Conservation (phyloP, 768 basidiomycete genomes). For the Tremella yokohamensis region DNA sequence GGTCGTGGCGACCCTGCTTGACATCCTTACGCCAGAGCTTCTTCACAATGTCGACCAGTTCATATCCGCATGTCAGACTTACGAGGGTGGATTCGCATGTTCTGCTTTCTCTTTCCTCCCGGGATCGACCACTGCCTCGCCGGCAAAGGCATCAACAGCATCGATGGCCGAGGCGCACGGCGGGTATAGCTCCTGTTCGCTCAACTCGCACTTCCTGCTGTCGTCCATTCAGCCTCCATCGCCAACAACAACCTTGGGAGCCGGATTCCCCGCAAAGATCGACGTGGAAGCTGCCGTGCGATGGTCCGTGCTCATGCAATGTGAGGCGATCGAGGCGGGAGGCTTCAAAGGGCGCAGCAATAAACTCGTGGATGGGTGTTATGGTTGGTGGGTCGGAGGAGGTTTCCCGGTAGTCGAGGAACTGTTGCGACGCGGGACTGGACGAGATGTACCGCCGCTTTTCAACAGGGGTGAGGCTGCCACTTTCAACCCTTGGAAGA, state of each 20-base stretch:
- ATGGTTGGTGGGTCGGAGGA: constrained; percentile 99
- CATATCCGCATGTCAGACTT: constrained; percentile 82
- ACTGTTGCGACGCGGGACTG: constrained; percentile 26
- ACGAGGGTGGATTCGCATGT: constrained; percentile 90
- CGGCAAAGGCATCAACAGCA: constrained; percentile 9
- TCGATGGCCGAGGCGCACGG: constrained; percentile 91
- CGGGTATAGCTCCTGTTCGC: constrained; percentile 91
- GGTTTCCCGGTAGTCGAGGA: constrained; percentile 73
- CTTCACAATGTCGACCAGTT: constrained; percentile 71
- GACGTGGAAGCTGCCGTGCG: constrained; percentile 63
- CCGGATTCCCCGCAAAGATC: constrained; percentile 54
- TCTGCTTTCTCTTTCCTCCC: constrained; percentile 67
- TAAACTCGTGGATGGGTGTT: constrained; percentile 98
- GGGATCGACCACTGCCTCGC: constrained; percentile 7
- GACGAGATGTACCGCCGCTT: not conserved
- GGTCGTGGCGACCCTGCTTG: constrained; percentile 72
- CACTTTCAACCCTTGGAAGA: too few relatives aligned
- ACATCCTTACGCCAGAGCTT: constrained; percentile 84
- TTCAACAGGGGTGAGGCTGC: constrained; percentile 9
- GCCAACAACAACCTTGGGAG: constrained; percentile 9
- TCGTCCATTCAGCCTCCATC: constrained; percentile 50
- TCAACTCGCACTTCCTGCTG: constrained; percentile 78
- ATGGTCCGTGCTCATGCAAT: constrained; percentile 86
- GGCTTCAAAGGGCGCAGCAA: constrained; percentile 93
- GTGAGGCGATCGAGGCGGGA: constrained; percentile 72